phyloP scores from a whole-genome alignment of 1,284 basidiomycete species.

The Trichosporon inkin region DNA sequence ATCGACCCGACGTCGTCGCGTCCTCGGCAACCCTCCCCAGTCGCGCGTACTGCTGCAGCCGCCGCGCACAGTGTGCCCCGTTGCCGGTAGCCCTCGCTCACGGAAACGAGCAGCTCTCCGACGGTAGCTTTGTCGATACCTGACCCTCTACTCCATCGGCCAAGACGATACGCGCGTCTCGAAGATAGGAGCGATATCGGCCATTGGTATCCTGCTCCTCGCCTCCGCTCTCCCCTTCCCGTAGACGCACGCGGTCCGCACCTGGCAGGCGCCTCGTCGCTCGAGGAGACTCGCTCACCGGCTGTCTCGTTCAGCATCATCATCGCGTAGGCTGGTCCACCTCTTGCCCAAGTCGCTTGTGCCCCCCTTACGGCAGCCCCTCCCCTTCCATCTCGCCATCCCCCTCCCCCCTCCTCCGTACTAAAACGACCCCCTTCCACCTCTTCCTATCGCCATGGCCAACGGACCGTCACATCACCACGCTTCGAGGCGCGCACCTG shows the following conservation, averaged over 20 bases:
- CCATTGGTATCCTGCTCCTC: neutral
- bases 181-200: neutral
- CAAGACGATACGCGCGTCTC: slow-evolving; percentile 1
- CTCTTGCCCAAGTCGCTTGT: neutral
- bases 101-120: neutral
- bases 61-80: neutral
- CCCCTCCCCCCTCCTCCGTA: neutral
- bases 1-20: slow-evolving; percentile 1
- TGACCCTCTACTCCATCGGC: neutral
- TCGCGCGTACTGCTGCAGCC: neutral
- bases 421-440: neutral
- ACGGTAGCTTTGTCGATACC: neutral
- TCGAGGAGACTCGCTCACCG: neutral
- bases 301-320: slow-evolving; percentile 3
- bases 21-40: neutral
- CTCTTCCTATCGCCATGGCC: neutral
- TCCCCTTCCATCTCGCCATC: neutral
- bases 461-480: neutral
- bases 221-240: neutral
- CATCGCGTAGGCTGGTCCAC: neutral
- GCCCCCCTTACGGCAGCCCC: slow-evolving; percentile 2
- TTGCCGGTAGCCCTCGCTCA: neutral
- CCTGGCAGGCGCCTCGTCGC: neutral
- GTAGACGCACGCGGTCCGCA: neutral
- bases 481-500: neutral